A percentile compares a stretch with the other conserved stretches of the same genome.
These are phyloP conservation scores for Eimeria mitis DNA, from an alignment of 169 alveolate genomes.

Conservation along the genomic window DNA sequence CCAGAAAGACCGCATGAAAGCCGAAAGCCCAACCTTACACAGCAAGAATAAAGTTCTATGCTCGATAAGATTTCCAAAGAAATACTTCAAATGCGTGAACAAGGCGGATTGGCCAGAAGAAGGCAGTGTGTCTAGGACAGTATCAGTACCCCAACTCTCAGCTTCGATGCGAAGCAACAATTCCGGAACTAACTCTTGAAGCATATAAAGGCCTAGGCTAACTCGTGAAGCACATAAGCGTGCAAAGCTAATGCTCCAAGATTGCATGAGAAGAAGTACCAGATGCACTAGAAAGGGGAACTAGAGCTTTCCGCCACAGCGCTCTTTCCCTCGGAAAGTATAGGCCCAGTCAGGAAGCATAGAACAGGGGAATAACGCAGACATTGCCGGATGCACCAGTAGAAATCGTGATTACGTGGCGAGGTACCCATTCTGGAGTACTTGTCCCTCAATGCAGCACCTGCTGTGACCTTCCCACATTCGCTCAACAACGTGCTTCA, in stretches of 20 bases:
- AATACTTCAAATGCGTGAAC: neutral
- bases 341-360: neutral
- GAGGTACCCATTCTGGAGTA: neutral
- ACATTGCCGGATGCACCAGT: neutral
- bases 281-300: too few species aligned
- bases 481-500: neutral
- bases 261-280: neutral
- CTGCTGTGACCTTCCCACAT: neutral
- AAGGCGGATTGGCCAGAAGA: neutral
- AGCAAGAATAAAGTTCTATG: neutral
- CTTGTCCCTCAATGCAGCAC: neutral
- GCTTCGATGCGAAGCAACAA: neutral
- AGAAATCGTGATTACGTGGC: neutral
- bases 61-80: neutral
- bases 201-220: neutral
- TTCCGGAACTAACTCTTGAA: neutral
- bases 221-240: neutral
- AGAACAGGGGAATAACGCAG: neutral
- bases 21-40: neutral
- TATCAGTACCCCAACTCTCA: neutral
- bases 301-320: neutral
- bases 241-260: neutral
- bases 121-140: neutral
- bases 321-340: neutral
- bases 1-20: neutral